Percentiles rank a stretch among this genome's conserved stretches.
Evolutionary conservation across 2,329 filamentous ascomycete species (phyloP).

Genomic region (Xylaria hypoxylon): DNA sequence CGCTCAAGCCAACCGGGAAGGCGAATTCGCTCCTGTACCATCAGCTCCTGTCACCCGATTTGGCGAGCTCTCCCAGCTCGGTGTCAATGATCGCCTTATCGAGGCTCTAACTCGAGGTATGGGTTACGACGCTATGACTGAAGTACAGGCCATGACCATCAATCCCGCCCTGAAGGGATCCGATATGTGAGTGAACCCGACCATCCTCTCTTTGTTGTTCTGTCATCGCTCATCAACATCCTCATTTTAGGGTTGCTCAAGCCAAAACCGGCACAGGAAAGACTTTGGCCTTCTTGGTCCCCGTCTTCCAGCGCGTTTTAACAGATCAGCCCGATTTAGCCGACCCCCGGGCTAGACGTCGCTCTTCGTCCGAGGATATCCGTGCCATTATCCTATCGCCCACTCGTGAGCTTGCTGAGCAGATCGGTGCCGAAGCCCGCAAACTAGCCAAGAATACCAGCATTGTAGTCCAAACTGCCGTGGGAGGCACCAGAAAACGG

Average conservation of each 20-base stretch:
- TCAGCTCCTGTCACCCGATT: slow-evolving; percentile 56
- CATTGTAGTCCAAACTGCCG: slow-evolving; percentile 78
- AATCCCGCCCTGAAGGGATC: slow-evolving; percentile 80
- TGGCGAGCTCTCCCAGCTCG: slow-evolving; percentile 57
- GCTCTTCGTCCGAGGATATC: slow-evolving; percentile 65
- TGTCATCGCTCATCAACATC: slow-evolving; percentile 40
- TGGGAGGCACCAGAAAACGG: slow-evolving; percentile 87
- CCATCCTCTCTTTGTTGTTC: slow-evolving; percentile 30
- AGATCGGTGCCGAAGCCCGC: slow-evolving; percentile 82
- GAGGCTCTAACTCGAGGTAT: slow-evolving; percentile 76
- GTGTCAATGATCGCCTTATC: slow-evolving; percentile 74
- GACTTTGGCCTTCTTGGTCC: slow-evolving; percentile 91
- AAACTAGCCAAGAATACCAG: slow-evolving; percentile 74
- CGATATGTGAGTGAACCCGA: slow-evolving; percentile 75
- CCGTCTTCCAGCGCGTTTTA: slow-evolving; percentile 84
- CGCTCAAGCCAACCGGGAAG: slow-evolving; percentile 29
- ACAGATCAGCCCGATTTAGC: slow-evolving; percentile 71
- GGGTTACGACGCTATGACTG: slow-evolving; percentile 87
- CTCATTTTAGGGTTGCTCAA: slow-evolving; percentile 77
- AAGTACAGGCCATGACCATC: slow-evolving; percentile 89
- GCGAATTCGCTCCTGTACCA: slow-evolving; percentile 34
- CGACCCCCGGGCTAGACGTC: slow-evolving; percentile 51
- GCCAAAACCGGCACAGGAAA: slow-evolving; percentile 98
- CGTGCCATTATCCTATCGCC: slow-evolving; percentile 80
- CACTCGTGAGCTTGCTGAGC: slow-evolving; percentile 82